Conservation (phyloP, 176 grass and related monocot genomes). For the Chrysopogon serrulatus region DNA sequence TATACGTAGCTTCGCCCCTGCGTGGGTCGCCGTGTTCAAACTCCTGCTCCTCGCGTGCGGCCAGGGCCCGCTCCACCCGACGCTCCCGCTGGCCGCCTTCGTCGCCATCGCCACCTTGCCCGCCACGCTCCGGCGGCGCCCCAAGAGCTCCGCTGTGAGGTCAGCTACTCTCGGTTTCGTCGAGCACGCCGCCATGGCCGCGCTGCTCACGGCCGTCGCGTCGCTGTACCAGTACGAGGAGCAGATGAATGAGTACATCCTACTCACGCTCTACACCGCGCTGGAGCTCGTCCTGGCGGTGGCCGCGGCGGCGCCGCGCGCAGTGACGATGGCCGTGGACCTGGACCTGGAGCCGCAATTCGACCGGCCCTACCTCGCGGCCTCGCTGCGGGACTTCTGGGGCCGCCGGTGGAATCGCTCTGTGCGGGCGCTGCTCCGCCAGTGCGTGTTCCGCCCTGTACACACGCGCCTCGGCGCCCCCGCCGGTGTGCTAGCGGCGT, state of each 20-base stretch:
- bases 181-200: constrained; percentile 32
- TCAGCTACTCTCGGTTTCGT: not conserved
- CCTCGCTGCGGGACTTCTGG: constrained; percentile 59
- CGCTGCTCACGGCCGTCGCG: constrained; percentile 42
- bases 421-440: constrained; percentile 56
- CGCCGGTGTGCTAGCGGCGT: constrained; percentile 40
- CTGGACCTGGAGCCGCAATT: constrained; percentile 65
- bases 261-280: constrained; percentile 34
- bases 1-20: too few relatives aligned
- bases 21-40: constrained; percentile 57
- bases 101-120: constrained; percentile 30
- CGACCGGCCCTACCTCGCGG: constrained; percentile 52
- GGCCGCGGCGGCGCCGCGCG: constrained; percentile 11
- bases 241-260: constrained; percentile 7
- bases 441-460: constrained; percentile 51
- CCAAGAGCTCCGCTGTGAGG: not conserved
- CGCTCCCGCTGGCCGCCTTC: constrained; percentile 41
- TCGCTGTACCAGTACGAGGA: constrained; percentile 32
- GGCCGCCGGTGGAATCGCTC: constrained; percentile 72
- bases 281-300: constrained; percentile 52
- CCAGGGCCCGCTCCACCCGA: constrained; percentile 39
- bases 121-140: constrained; percentile 4
- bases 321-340: constrained; percentile 25
- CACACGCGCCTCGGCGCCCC: constrained; percentile 24
- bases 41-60: constrained; percentile 54